Evolutionary conservation across 2,329 filamentous ascomycete genomes (phyloP).

Genomic region (Colletotrichum orbiculare): DNA sequence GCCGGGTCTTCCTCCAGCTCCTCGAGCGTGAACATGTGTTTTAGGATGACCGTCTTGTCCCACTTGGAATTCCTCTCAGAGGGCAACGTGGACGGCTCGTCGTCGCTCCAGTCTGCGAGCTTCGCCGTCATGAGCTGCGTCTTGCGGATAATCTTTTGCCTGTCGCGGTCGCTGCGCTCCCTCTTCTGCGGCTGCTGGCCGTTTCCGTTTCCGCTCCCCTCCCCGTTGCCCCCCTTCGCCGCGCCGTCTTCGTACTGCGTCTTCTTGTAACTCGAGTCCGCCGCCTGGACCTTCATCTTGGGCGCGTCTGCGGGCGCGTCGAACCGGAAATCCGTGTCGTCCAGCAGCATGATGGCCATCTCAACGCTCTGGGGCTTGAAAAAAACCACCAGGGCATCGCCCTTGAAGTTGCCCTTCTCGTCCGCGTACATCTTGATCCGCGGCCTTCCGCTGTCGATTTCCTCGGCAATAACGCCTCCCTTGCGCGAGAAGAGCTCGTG

Average conservation of each 20-base stretch:
- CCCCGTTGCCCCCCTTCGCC: conserved; percentile 35
- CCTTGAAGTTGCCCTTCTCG: conserved; percentile 86
- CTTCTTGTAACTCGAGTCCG: conserved; percentile 93
- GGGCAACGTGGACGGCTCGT: conserved; percentile 70
- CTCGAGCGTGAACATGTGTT: conserved; percentile 90
- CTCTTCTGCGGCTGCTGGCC: conserved; percentile 43
- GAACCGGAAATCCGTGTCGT: conserved; percentile 84
- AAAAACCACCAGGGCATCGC: conserved; percentile 92
- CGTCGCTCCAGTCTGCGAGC: conserved; percentile 95
- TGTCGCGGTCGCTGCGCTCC: conserved; percentile 70
- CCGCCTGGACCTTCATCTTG: conserved; percentile 83
- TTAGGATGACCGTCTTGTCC: conserved; percentile 87
- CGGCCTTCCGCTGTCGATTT: conserved; percentile 87
- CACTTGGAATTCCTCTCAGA: conserved; percentile 63
- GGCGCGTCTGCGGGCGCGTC: conserved; percentile 64
- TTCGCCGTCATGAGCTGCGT: conserved; percentile 92
- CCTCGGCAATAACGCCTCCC: conserved; percentile 91
- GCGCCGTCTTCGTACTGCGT: conserved; percentile 71
- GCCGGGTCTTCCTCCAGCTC: conserved; percentile 88
- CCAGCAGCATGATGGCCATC: conserved; percentile 82
- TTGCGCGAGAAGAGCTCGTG: conserved; percentile 84
- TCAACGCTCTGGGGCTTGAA: conserved; percentile 95
- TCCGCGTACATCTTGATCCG: conserved; percentile 95
- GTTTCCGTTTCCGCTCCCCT: conserved; percentile 51
- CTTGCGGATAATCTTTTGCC: conserved; percentile 90